Conservation (phyloP, 2,329 filamentous ascomycete genomes). For the Gliomastix tumulicola region DNA sequence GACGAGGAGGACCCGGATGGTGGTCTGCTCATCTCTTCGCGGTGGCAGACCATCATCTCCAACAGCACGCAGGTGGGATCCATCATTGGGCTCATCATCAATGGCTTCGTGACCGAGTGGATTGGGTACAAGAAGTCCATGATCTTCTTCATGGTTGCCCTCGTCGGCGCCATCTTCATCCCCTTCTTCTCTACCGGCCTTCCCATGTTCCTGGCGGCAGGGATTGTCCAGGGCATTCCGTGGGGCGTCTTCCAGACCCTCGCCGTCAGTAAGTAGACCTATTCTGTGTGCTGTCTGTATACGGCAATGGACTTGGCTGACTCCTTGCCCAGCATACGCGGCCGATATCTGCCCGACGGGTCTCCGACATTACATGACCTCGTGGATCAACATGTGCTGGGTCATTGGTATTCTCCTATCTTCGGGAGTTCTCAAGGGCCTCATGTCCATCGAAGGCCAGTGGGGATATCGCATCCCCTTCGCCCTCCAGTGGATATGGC, state of each 20-base stretch:
- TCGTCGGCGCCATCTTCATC: constrained; percentile 47
- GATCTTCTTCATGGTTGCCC: constrained; percentile 39
- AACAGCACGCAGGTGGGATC: constrained; percentile 49
- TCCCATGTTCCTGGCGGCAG: constrained; percentile 44
- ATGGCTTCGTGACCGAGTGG: constrained; percentile 53
- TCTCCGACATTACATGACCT: constrained; percentile 38
- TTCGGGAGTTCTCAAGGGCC: constrained; percentile 26
- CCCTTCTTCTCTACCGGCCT: constrained; percentile 53
- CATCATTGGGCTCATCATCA: constrained; percentile 54
- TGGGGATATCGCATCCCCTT: constrained; percentile 37
- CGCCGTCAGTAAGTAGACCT: no score
- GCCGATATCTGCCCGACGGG: constrained; percentile 36
- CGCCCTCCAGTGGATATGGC: constrained; percentile 34
- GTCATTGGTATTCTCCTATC: constrained; percentile 29
- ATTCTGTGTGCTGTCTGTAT: no score
- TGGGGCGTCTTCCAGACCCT: no score
- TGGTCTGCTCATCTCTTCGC: constrained; percentile 35
- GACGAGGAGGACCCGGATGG: constrained; percentile 27
- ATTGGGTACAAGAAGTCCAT: constrained; percentile 55
- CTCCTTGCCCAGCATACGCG: no score
- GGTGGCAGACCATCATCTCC: constrained; percentile 47
- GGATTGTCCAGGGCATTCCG: constrained; percentile 50
- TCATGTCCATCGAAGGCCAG: constrained; percentile 23
- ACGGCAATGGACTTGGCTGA: no score
- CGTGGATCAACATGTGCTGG: constrained; percentile 23